phyloP scores from a whole-genome alignment of 176 grass and related monocot genomes.

The Zea luxurians region DNA sequence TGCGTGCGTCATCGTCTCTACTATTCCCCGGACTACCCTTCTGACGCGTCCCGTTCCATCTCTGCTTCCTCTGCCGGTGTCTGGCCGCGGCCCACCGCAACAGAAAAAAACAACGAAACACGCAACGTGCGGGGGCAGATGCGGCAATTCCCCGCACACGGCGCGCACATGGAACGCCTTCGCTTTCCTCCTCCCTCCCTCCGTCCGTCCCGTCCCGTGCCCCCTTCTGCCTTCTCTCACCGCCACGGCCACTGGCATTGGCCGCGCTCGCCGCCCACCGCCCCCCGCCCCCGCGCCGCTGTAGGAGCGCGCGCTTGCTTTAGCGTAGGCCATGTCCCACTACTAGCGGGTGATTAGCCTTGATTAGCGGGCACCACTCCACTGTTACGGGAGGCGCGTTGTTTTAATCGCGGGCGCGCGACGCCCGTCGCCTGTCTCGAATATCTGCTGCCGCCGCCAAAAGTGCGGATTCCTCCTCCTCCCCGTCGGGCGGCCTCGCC shows the following conservation, averaged over 20 bases:
- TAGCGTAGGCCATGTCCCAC: neutral
- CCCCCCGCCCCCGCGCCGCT: neutral
- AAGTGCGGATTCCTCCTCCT: slow-evolving; percentile 33
- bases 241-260: neutral
- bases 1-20: neutral
- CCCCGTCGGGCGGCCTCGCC: neutral
- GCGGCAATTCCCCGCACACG: neutral
- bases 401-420: slow-evolving; percentile 19
- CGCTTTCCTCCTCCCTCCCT: neutral
- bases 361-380: slow-evolving; percentile 12
- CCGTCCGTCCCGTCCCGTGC: neutral
- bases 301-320: neutral
- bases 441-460: slow-evolving; percentile 5
- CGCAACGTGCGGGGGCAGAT: neutral
- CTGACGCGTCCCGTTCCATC: neutral
- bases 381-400: neutral
- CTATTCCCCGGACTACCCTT: slow-evolving; percentile 19
- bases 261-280: neutral
- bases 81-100: neutral
- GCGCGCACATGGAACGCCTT: slow-evolving; percentile 12
- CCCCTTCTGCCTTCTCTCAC: neutral
- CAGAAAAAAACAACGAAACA: neutral
- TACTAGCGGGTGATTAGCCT: neutral
- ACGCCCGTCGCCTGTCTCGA: neutral
- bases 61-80: neutral